Conservation (phyloP, 2,329 filamentous ascomycete genomes). For the Hypoxylon sp. region DNA sequence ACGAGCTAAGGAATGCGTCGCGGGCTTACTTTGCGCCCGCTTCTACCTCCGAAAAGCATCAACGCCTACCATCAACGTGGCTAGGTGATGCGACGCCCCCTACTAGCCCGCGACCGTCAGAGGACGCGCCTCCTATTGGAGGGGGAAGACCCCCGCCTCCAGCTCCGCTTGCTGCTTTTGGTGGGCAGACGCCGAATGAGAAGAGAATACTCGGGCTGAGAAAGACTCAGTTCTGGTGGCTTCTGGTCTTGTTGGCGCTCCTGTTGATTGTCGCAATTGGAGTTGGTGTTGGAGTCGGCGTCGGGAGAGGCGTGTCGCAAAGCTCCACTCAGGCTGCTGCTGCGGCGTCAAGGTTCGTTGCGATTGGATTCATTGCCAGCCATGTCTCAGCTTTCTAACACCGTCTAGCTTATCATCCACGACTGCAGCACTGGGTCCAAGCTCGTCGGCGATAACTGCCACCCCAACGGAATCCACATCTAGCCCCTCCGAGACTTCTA, state of each 20-base stretch:
- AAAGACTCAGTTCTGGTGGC: constrained; percentile 56
- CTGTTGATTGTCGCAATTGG: constrained; percentile 54
- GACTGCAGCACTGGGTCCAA: constrained; percentile 22
- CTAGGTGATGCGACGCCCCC: constrained; percentile 54
- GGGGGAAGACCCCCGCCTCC: constrained; percentile 27
- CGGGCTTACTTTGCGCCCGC: constrained; percentile 49
- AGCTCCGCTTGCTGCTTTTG: background rate
- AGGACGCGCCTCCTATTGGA: constrained; percentile 18
- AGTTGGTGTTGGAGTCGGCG: constrained; percentile 59
- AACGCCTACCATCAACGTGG: constrained; percentile 50
- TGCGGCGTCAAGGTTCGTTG: constrained; percentile 49
- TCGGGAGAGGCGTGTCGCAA: constrained; percentile 42
- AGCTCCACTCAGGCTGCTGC: constrained; percentile 19
- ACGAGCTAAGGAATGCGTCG: constrained; percentile 50
- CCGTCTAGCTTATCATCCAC: constrained; percentile 32
- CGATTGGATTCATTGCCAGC: background rate
- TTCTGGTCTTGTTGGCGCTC: constrained; percentile 52
- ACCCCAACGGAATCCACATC: constrained; percentile 35
- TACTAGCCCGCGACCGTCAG: constrained; percentile 43
- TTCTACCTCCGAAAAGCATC: constrained; percentile 26
- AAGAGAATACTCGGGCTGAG: constrained; percentile 52
- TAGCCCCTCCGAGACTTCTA: constrained; percentile 22
- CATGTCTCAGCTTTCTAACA: constrained; percentile 4
- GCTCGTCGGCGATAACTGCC: constrained; percentile 12
- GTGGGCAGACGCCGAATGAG: constrained; percentile 34